A percentile compares a stretch with the other conserved stretches of the same genome.
phyloP scores from a whole-genome alignment of 2,329 filamentous ascomycete genomes.

The Plectosphaerella cucumerina region DNA sequence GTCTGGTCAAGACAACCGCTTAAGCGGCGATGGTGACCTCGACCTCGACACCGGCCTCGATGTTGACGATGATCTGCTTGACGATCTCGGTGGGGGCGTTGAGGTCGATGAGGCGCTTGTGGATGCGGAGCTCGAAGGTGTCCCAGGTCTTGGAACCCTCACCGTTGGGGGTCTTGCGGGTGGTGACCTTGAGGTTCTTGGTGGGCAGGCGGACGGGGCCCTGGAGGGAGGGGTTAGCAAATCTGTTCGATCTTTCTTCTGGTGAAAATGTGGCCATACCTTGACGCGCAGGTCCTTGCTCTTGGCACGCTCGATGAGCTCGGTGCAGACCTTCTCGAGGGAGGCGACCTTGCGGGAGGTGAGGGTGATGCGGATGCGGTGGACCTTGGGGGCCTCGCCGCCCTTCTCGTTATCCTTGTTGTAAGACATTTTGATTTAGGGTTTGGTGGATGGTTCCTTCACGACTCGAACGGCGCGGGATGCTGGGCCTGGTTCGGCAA shows the following conservation, averaged over 20 bases:
- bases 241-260: neutral
- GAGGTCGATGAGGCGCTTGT: constrained; percentile 97
- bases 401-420: constrained; percentile 92
- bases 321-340: constrained; percentile 96
- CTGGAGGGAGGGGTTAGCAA: constrained; percentile 22
- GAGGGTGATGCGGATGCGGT: constrained; percentile 84
- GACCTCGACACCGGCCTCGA: constrained; percentile 89
- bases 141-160: constrained; percentile 99
- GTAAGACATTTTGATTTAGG: constrained; percentile 73
- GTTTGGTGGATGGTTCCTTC: constrained; percentile 45
- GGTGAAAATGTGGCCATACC: neutral
- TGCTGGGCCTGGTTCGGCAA: constrained; percentile 61
- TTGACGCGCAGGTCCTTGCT: constrained; percentile 98
- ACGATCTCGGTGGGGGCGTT: constrained; percentile 97
- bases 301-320: constrained; percentile 98
- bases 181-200: constrained; percentile 94
- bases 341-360: constrained; percentile 91
- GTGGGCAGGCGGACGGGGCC: constrained; percentile 96
- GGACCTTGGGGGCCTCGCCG: constrained; percentile 88
- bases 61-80: constrained; percentile 96
- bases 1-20: constrained; percentile 16
- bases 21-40: constrained; percentile 90
- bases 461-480: constrained; percentile 70
- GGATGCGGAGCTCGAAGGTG: constrained; percentile 97
- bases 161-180: constrained; percentile 96